phyloP scores from a whole-genome alignment of 2,329 filamentous ascomycete species.

The Knufia petricola region DNA sequence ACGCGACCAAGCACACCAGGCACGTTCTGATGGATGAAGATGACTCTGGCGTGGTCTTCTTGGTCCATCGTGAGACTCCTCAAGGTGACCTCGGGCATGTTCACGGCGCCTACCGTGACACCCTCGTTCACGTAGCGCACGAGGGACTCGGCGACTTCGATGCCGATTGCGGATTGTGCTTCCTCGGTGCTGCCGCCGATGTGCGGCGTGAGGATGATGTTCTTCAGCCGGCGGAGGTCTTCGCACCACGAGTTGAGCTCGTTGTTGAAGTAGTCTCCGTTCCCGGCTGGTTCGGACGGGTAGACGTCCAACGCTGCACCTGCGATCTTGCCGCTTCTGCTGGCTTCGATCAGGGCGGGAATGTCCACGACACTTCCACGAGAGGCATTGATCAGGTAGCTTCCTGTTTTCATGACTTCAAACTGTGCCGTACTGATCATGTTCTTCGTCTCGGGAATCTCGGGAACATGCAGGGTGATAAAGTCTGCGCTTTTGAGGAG shows the following conservation, averaged over 20 bases:
- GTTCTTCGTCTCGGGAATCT: slow-evolving; percentile 82
- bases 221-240: slow-evolving; percentile 75
- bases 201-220: slow-evolving; percentile 90
- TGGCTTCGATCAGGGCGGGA: slow-evolving; percentile 76
- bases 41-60: slow-evolving; percentile 78
- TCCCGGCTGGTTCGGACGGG: slow-evolving; percentile 83
- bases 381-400: slow-evolving; percentile 93
- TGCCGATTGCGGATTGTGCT: slow-evolving; percentile 88
- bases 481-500: slow-evolving; percentile 79
- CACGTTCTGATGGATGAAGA: slow-evolving; percentile 95
- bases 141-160: slow-evolving; percentile 81
- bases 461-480: slow-evolving; percentile 87
- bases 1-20: slow-evolving; percentile 92
- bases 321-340: slow-evolving; percentile 75
- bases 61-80: slow-evolving; percentile 86
- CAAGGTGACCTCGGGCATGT: slow-evolving; percentile 88
- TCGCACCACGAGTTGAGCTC: slow-evolving; percentile 74
- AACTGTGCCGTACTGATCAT: slow-evolving; percentile 77
- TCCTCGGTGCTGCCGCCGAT: slow-evolving; percentile 98
- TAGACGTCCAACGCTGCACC: slow-evolving; percentile 96
- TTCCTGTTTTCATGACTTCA: slow-evolving; percentile 79
- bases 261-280: slow-evolving; percentile 89
- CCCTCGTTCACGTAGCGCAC: slow-evolving; percentile 95
- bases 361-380: slow-evolving; percentile 92
- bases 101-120: slow-evolving; percentile 81